Evolutionary conservation across 2,329 filamentous ascomycete species (phyloP), one percentile per base, ranked within the genome.

Genomic region (Zarea fungicola): DNA sequence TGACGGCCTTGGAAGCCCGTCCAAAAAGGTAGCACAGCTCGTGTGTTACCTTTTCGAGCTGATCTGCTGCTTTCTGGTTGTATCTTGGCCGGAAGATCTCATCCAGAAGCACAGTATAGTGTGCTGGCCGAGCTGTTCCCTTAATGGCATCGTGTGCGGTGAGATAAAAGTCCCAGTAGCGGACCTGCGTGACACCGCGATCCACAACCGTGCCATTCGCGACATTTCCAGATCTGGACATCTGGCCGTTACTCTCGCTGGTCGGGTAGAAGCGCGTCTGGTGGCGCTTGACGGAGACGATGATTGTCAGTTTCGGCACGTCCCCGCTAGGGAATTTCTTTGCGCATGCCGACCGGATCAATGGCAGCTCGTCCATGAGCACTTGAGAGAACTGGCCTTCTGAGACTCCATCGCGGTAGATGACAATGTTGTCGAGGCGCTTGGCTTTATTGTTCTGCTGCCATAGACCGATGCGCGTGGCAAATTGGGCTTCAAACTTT

Each of bases 321-420:
- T 64, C 61, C 5, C 68, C 62, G 32, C 71, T 68, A 0, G 77
- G 73, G 59, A 89, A 92, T 1, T 75, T 54, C 22, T 70, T 62
- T 2, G 67, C 57, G 62, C 87, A 92, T 0, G 89, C 89, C 7
- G 72, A 66, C 5, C 83, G 73, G 48, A 92, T 83, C 2, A 68
- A 62, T 0, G 81, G 81, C 32, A 95, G 73, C 64, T 96, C 91
- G 1, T 77, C 53, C 0, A 79, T 68, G 0, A 93, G 67, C 0
- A 95, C 84, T 19, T 77, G 70, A 0, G 74, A 60, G 64, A 91
- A 96, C 56, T 96, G 89, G 0, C 89, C 84, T 58, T 96, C 91
- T 0, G 88, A 93, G 0, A 96, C 89, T 29, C 91, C 91, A 57
- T 96, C 91, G 22, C 91, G 84, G 70, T 89, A 96, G 40, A 96